Percentiles rank a stretch among this genome's conserved stretches.
These are phyloP conservation scores for Coffea humblotiana DNA, from an alignment of 305 asterid genomes.

Conservation along the genomic window DNA sequence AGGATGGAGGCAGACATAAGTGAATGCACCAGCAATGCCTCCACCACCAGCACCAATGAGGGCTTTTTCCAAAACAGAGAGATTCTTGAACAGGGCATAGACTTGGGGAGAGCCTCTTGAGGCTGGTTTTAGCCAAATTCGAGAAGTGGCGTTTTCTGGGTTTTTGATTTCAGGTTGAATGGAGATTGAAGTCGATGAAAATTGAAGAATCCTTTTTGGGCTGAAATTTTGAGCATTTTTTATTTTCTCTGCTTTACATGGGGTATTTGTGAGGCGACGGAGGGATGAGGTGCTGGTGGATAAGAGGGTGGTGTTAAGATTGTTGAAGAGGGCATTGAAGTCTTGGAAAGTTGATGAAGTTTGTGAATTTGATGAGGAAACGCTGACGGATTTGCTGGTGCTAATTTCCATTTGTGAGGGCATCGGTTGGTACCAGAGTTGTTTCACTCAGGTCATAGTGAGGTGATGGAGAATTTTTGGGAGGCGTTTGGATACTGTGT, in stretches of 20 bases:
- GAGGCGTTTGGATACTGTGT: background rate
- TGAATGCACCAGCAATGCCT: slow-evolving; percentile 94
- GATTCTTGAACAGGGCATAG: slow-evolving; percentile 66
- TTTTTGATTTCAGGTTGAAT: slow-evolving; percentile 32
- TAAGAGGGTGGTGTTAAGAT: slow-evolving; percentile 59
- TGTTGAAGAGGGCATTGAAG: slow-evolving; percentile 69
- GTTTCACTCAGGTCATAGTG: background rate
- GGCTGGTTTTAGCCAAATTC: slow-evolving; percentile 61
- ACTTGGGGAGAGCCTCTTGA: slow-evolving; percentile 56
- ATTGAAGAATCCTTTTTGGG: slow-evolving; percentile 25
- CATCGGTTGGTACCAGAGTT: background rate
- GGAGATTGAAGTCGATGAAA: slow-evolving; percentile 67
- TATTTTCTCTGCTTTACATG: slow-evolving; percentile 18
- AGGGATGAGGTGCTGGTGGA: slow-evolving; percentile 36
- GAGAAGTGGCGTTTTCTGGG: slow-evolving; percentile 36
- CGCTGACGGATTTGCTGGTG: slow-evolving; percentile 40
- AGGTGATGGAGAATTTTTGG: background rate
- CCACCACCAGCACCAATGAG: slow-evolving; percentile 80
- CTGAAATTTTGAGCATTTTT: slow-evolving; percentile 26
- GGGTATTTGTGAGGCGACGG: slow-evolving; percentile 20
- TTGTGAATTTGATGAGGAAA: slow-evolving; percentile 38
- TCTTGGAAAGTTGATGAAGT: slow-evolving; percentile 30
- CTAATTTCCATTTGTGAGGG: slow-evolving; percentile 48
- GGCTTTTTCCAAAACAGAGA: slow-evolving; percentile 78
- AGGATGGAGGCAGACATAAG: slow-evolving; percentile 89